Evolutionary conservation across 148 eudicot species (phyloP).

Genomic region (Oxyria digyna): DNA sequence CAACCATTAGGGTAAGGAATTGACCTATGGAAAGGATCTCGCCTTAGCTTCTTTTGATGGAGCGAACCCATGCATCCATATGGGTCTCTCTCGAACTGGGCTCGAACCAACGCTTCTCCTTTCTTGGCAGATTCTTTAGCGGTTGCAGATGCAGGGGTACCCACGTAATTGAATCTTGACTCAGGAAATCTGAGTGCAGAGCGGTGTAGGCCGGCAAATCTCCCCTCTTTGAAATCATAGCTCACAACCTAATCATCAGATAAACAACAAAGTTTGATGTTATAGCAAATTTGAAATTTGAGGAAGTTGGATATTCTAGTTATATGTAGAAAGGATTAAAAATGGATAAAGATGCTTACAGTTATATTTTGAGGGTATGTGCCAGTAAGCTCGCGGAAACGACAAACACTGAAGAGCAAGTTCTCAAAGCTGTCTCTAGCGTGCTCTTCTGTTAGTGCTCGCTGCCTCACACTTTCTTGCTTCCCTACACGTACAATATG

Average conservation of each 20-base stretch:
- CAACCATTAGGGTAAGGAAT: conserved; percentile 92
- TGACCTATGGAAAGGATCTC: conserved; percentile 85
- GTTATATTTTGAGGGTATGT: conserved; percentile 83
- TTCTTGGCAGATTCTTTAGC: conserved; percentile 59
- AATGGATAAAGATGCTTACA: conserved; percentile 49
- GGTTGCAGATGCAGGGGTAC: conserved; percentile 67
- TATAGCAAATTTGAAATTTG: background rate
- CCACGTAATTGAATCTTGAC: conserved; percentile 52
- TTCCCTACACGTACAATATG: conserved; percentile 32
- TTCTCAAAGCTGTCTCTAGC: conserved; percentile 97
- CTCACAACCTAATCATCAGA: conserved; percentile 55
- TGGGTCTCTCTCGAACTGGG: conserved; percentile 81
- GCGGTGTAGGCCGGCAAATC: conserved; percentile 67
- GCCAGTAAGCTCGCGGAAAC: conserved; percentile 92
- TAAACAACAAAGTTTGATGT: background rate
- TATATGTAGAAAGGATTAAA: background rate
- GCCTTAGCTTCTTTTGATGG: conserved; percentile 56
- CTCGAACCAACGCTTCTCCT: conserved; percentile 78
- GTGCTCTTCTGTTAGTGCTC: conserved; percentile 94
- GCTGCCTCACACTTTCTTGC: conserved; percentile 55
- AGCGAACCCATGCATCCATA: conserved; percentile 77
- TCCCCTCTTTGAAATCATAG: conserved; percentile 83
- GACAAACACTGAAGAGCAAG: conserved; percentile 86
- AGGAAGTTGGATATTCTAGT: background rate
- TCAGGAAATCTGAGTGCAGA: conserved; percentile 72